These are phyloP conservation scores for Wickerhamomyces ciferrii DNA, from an alignment of 805 yeast species.

Conservation along the genomic window DNA sequence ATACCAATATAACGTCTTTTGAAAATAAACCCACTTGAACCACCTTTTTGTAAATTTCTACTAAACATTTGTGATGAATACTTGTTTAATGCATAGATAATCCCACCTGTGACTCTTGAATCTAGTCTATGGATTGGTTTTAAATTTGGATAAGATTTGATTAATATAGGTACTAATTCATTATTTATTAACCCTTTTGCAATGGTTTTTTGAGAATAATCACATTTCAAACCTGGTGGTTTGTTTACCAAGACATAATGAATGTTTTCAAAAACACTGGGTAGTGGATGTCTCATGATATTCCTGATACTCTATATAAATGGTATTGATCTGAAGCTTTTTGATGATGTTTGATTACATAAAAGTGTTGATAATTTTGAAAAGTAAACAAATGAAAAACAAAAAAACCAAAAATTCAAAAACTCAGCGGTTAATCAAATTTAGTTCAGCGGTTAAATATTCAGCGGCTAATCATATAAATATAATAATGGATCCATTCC, in stretches of 20 bases:
- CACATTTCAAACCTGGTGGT: slow-evolving; percentile 28
- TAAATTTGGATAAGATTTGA: slow-evolving; percentile 9
- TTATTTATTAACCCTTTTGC: background rate
- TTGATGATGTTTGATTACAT: too few species aligned
- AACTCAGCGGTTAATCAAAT: too few species aligned
- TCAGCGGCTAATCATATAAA: too few species aligned
- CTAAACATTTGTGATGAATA: slow-evolving; percentile 27
- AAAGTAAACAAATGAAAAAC: too few species aligned
- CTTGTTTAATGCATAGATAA: slow-evolving; percentile 29
- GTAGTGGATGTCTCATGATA: background rate
- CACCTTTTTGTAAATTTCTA: slow-evolving; percentile 27
- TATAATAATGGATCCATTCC: slow-evolving; percentile 8
- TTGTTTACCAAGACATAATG: slow-evolving; percentile 30
- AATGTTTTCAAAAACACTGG: slow-evolving; percentile 6
- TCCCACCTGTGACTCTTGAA: slow-evolving; percentile 34
- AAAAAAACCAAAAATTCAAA: too few species aligned
- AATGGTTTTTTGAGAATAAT: slow-evolving; percentile 19
- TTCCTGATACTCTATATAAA: too few species aligned
- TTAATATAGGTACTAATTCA: slow-evolving; percentile 4
- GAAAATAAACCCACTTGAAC: slow-evolving; percentile 28
- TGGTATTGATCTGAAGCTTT: too few species aligned
- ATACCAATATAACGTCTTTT: slow-evolving; percentile 18
- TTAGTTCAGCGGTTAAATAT: too few species aligned
- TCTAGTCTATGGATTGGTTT: slow-evolving; percentile 34
- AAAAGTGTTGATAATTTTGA: too few species aligned